These are phyloP conservation scores for Pinus taeda DNA, from an alignment of 75 land plant genomes.

Conservation along the genomic window DNA sequence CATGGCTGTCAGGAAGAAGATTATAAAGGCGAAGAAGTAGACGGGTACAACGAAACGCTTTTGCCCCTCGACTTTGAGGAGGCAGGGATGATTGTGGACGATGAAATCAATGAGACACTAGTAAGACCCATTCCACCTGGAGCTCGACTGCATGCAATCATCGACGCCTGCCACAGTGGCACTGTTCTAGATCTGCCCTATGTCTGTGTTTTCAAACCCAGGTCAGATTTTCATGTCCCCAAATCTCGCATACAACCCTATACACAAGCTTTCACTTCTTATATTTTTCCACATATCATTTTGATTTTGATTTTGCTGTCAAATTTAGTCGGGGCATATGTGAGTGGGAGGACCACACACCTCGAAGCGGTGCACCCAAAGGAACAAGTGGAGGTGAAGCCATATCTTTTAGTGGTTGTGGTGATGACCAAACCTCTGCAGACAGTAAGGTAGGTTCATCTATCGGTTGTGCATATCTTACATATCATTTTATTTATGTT, in stretches of 20 bases:
- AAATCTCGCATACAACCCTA: too few relatives aligned
- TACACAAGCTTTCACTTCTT: neutral
- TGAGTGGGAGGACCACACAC: constrained; percentile 43
- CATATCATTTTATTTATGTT: too few relatives aligned
- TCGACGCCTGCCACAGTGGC: constrained; percentile 79
- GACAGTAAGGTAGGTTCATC: constrained; percentile 30
- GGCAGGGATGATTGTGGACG: constrained; percentile 49
- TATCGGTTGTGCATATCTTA: neutral
- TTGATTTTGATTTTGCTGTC: neutral
- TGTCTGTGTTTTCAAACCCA: constrained; percentile 10
- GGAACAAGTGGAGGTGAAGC: constrained; percentile 43
- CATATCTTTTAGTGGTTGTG: constrained; percentile 42
- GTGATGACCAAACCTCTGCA: constrained; percentile 41
- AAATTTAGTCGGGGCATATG: neutral
- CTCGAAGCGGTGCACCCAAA: constrained; percentile 26
- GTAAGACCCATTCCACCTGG: constrained; percentile 49
- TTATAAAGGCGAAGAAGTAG: constrained; percentile 38
- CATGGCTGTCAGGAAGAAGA: constrained; percentile 42
- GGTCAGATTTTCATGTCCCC: too few relatives aligned
- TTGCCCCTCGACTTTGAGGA: constrained; percentile 50
- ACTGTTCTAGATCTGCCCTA: constrained; percentile 55
- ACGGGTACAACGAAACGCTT: constrained; percentile 58
- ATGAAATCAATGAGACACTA: constrained; percentile 32
- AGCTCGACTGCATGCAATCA: constrained; percentile 58
- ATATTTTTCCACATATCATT: neutral